These are phyloP conservation scores for Dactylellina leptospora DNA, from an alignment of 2,329 filamentous ascomycete species.

Conservation along the genomic window DNA sequence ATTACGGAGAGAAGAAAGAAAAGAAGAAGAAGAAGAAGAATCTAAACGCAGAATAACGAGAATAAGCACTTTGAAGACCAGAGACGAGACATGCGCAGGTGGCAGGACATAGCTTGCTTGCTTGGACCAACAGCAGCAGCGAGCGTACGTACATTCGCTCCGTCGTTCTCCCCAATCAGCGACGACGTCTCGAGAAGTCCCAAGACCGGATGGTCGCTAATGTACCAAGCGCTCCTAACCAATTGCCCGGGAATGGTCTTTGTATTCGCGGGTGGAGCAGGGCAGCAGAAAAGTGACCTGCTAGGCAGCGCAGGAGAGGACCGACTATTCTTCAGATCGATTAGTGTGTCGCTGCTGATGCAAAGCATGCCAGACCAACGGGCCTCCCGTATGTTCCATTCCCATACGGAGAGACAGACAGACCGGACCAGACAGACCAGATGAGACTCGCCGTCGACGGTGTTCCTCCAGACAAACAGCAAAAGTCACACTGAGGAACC, in stretches of 20 bases:
- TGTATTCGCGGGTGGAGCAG: neutral
- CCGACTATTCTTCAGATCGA: neutral
- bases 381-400: slow-evolving; percentile 21
- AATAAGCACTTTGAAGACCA: slow-evolving; percentile 18
- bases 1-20: slow-evolving; percentile 11
- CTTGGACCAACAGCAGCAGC: slow-evolving; percentile 21
- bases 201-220: slow-evolving; percentile 26
- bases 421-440: no score
- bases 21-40: slow-evolving; percentile 12
- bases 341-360: neutral
- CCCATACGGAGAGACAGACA: slow-evolving; percentile 14
- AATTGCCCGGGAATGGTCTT: slow-evolving; percentile 31
- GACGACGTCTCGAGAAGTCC: slow-evolving; percentile 13
- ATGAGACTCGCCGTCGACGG: slow-evolving; percentile 21
- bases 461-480: slow-evolving; percentile 31
- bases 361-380: neutral
- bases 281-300: neutral
- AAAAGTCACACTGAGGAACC: slow-evolving; percentile 4
- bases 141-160: slow-evolving; percentile 10
- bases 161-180: slow-evolving; percentile 50
- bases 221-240: slow-evolving; percentile 43
- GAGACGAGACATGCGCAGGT: slow-evolving; percentile 17
- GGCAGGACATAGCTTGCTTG: slow-evolving; percentile 34
- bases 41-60: slow-evolving; percentile 19
- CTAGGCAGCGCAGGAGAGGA: slow-evolving; percentile 8